A percentile compares a stretch with the other conserved stretches of the same genome.
phyloP scores from a whole-genome alignment of 345 rosid species.

The Angophora floribunda region DNA sequence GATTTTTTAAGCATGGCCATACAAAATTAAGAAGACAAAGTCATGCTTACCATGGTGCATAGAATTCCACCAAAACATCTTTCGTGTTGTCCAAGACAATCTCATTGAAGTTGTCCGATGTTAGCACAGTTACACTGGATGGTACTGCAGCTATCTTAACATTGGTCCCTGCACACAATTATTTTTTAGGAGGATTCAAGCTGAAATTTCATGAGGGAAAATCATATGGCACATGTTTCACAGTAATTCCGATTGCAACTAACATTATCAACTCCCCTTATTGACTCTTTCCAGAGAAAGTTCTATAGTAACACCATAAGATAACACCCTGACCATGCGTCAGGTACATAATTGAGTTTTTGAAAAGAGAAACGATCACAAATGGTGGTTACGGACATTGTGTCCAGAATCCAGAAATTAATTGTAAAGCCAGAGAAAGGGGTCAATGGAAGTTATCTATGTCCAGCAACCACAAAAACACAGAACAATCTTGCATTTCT shows the following conservation, averaged over 20 bases:
- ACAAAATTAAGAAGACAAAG: neutral
- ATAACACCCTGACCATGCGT: neutral
- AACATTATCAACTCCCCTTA: neutral
- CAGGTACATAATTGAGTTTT: neutral
- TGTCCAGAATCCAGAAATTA: neutral
- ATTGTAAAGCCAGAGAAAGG: neutral
- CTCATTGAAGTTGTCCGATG: slow-evolving; percentile 68
- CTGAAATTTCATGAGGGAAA: neutral
- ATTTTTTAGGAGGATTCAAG: neutral
- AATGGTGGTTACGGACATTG: neutral
- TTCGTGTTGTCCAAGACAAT: slow-evolving; percentile 78
- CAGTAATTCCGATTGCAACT: neutral
- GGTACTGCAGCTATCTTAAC: slow-evolving; percentile 79
- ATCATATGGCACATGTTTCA: neutral
- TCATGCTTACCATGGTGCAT: slow-evolving; percentile 84
- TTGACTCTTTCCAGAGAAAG: neutral
- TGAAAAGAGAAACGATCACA: neutral
- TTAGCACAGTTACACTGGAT: slow-evolving; percentile 66
- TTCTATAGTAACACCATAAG: neutral
- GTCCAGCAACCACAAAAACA: neutral
- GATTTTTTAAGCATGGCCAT: neutral
- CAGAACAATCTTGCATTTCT: neutral
- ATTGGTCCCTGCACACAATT: slow-evolving; percentile 54
- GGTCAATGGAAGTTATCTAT: neutral
- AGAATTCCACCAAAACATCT: slow-evolving; percentile 95